These are phyloP conservation scores for Leishmania mexicana DNA, from an alignment of 208 protist genomes.

Conservation along the genomic window DNA sequence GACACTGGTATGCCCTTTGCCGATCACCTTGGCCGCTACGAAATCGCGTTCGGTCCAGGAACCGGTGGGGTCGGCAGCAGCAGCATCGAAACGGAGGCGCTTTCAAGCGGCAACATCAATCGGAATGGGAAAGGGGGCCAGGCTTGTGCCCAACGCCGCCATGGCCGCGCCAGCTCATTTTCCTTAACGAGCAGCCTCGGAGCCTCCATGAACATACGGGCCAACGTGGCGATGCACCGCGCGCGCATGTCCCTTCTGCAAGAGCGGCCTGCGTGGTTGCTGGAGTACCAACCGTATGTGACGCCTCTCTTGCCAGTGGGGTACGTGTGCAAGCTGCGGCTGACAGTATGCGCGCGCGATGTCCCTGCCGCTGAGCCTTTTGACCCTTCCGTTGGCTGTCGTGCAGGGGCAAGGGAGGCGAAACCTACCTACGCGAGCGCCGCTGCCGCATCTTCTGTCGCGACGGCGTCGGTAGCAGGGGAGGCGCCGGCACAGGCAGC, in stretches of 20 bases:
- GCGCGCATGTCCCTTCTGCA: constrained; percentile 54
- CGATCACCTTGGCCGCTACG: not conserved
- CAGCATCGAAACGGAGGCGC: not conserved
- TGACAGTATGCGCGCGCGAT: constrained; percentile 45
- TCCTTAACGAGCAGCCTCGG: constrained; percentile 53
- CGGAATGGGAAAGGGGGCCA: not conserved
- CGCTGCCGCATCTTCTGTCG: not conserved
- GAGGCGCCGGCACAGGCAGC: not conserved
- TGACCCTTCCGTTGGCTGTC: not conserved
- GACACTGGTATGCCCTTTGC: not conserved
- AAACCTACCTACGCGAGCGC: not conserved
- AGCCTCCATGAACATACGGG: constrained; percentile 61
- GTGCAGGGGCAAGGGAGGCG: not conserved
- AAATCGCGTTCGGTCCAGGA: constrained; percentile 43
- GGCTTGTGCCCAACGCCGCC: not conserved
- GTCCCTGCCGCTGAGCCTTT: constrained; percentile 3
- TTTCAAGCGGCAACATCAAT: not conserved
- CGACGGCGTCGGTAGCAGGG: not conserved
- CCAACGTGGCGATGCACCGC: constrained; percentile 63
- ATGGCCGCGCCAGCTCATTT: constrained; percentile 3
- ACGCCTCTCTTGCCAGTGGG: constrained; percentile 73
- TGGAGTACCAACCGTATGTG: constrained; percentile 73
- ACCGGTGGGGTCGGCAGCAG: constrained; percentile 23
- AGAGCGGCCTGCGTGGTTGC: constrained; percentile 55
- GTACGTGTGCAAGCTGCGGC: constrained; percentile 64